A percentile compares a stretch with the other conserved stretches of the same genome.
Conservation (phyloP, 306 rosid species). For the Mimosa bimucronata region DNA sequence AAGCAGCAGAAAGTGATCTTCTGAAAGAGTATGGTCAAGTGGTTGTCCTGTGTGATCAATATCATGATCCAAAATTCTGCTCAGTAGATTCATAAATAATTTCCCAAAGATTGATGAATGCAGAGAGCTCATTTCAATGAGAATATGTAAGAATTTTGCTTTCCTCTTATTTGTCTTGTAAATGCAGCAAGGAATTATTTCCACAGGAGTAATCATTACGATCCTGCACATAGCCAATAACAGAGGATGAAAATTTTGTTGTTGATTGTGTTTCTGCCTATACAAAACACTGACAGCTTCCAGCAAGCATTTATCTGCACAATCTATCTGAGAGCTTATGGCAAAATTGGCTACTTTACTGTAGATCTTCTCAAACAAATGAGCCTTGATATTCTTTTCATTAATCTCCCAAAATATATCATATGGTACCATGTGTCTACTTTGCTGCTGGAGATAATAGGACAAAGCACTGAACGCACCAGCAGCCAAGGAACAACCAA, state of each 20-base stretch:
- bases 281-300: conserved; percentile 64
- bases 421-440: conserved; percentile 50
- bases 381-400: conserved; percentile 38
- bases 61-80: conserved; percentile 44
- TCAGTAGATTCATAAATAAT: conserved; percentile 53
- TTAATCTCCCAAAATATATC: conserved; percentile 66
- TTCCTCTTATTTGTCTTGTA: conserved; percentile 49
- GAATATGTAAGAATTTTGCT: conserved; percentile 70
- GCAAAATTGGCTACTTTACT: conserved; percentile 49
- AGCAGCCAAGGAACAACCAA: conserved; percentile 74
- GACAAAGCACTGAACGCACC: conserved; percentile 70
- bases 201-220: conserved; percentile 60
- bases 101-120: conserved; percentile 81
- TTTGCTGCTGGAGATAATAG: conserved; percentile 58
- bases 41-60: conserved; percentile 39
- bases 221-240: conserved; percentile 58
- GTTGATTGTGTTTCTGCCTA: conserved; percentile 53
- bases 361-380: conserved; percentile 70
- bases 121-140: conserved; percentile 67
- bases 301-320: conserved; percentile 69
- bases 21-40: conserved; percentile 50
- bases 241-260: conserved; percentile 59
- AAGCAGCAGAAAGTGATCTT: conserved; percentile 71
- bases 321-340: conserved; percentile 50
- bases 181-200: conserved; percentile 60